These are phyloP conservation scores for Chrysochromulina parva DNA, from an alignment of 78 protist genomes.

Conservation along the genomic window DNA sequence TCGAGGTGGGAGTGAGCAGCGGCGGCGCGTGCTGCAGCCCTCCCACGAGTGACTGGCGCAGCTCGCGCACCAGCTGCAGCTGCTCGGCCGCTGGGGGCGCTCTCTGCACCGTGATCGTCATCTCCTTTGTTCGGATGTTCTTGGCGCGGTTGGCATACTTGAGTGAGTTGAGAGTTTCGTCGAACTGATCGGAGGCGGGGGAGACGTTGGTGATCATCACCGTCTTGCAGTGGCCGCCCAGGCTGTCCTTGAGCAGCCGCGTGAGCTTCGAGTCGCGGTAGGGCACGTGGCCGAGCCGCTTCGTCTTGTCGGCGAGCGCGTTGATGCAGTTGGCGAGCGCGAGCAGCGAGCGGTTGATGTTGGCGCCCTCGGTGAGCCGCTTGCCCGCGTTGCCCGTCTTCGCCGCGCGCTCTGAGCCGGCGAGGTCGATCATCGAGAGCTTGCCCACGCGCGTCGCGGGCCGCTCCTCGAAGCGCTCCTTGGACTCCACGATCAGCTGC, in stretches of 20 bases:
- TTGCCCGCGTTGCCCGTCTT: constrained; percentile 12
- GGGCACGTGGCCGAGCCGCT: constrained; percentile 38
- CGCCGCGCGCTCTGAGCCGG: too few species aligned
- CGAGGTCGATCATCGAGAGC: constrained; percentile 54
- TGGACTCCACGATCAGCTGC: constrained; percentile 20
- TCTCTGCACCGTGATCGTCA: too few species aligned
- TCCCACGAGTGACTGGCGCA: too few species aligned
- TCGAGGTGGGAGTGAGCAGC: too few species aligned
- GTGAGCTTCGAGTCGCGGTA: constrained; percentile 79
- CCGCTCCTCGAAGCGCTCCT: not conserved
- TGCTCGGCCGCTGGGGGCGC: too few species aligned
- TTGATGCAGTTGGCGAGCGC: constrained; percentile 70
- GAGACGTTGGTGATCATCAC: constrained; percentile 91
- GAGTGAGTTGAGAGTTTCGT: constrained; percentile 92
- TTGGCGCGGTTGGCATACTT: too few species aligned
- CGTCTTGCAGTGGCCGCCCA: constrained; percentile 95
- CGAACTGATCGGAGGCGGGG: constrained; percentile 70
- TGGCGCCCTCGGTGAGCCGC: constrained; percentile 41
- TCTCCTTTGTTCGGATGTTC: too few species aligned
- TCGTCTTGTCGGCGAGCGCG: constrained; percentile 58
- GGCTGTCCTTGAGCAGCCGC: constrained; percentile 76
- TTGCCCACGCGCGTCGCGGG: constrained; percentile 13
- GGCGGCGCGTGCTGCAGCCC: too few species aligned
- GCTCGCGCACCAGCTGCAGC: too few species aligned
- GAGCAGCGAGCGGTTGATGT: constrained; percentile 74